Conservation (phyloP, 2,329 filamentous ascomycete species). For the Boeremia lycopersici region DNA sequence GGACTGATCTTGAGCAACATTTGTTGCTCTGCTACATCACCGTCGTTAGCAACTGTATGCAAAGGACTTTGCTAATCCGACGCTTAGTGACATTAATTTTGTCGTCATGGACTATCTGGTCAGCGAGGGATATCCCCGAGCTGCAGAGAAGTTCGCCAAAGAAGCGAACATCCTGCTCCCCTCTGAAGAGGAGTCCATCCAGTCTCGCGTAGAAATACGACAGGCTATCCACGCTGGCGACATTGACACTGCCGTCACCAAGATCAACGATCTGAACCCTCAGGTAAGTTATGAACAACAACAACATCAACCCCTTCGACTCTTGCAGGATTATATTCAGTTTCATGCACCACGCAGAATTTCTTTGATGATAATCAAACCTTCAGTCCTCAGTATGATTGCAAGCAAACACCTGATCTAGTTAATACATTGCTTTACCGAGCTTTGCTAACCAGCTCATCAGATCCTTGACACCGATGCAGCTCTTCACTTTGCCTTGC, state of each 20-base stretch:
- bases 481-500: slow-evolving; percentile 83
- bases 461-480: slow-evolving; percentile 88
- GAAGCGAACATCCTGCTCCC: slow-evolving; percentile 86
- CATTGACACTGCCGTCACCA: slow-evolving; percentile 83
- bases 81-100: slow-evolving; percentile 84
- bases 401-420: slow-evolving; percentile 22
- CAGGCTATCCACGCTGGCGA: slow-evolving; percentile 84
- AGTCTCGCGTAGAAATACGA: slow-evolving; percentile 80
- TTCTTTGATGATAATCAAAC: slow-evolving; percentile 85
- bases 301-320: slow-evolving; percentile 1
- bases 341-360: slow-evolving; percentile 99
- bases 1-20: slow-evolving; percentile 61
- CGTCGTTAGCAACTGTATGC: background rate
- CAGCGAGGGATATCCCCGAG: slow-evolving; percentile 90
- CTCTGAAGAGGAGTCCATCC: slow-evolving; percentile 74
- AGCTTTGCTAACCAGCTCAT: slow-evolving; percentile 30
- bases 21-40: slow-evolving; percentile 19
- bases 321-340: slow-evolving; percentile 88
- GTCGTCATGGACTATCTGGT: slow-evolving; percentile 97
- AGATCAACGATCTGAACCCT: slow-evolving; percentile 87
- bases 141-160: slow-evolving; percentile 89
- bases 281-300: slow-evolving; percentile 69
- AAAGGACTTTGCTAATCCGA: slow-evolving; percentile 28
- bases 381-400: slow-evolving; percentile 89
- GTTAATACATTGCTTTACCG: slow-evolving; percentile 11